Conservation (phyloP, 2,329 filamentous ascomycete species). For the Diaporthe destruens region DNA sequence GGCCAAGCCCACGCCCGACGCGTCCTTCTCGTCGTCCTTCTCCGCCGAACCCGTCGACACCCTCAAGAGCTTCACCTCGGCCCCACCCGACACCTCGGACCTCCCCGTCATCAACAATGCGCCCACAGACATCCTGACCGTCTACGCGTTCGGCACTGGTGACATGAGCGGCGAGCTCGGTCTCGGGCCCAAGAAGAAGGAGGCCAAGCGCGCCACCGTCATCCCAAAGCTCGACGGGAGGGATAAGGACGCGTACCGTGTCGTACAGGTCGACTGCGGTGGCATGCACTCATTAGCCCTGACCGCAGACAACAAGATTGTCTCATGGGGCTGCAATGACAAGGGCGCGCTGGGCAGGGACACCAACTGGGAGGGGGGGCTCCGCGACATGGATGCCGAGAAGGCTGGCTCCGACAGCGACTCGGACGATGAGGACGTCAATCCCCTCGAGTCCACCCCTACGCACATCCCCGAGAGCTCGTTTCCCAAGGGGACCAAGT, state of each 20-base stretch:
- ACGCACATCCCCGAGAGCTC: conserved; percentile 62
- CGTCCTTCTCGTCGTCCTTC: conserved; percentile 30
- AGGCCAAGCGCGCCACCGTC: conserved; percentile 41
- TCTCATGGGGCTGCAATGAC: conserved; percentile 80
- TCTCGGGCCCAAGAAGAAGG: conserved; percentile 44
- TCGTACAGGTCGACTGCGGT: conserved; percentile 73
- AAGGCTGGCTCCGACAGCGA: conserved; percentile 72
- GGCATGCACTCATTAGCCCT: conserved; percentile 77
- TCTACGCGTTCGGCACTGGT: conserved; percentile 48
- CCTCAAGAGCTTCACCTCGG: conserved; percentile 37
- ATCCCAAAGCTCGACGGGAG: conserved; percentile 44
- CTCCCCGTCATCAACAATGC: conserved; percentile 41
- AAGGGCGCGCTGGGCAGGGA: conserved; percentile 74
- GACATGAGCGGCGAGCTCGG: conserved; percentile 62
- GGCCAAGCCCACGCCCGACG: conserved; percentile 23
- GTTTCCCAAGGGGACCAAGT: conserved; percentile 67
- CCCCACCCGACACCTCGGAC: conserved; percentile 39
- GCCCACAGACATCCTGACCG: conserved; percentile 42
- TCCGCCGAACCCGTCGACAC: conserved; percentile 36
- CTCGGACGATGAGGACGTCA: conserved; percentile 64
- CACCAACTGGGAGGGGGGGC: conserved; percentile 68
- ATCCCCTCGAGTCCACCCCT: conserved; percentile 71
- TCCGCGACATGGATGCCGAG: conserved; percentile 53
- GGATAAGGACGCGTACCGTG: conserved; percentile 35
- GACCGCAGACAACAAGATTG: conserved; percentile 74